These are phyloP conservation scores for Claviceps sp. DNA, from an alignment of 2,329 filamentous ascomycete genomes.

Conservation along the genomic window DNA sequence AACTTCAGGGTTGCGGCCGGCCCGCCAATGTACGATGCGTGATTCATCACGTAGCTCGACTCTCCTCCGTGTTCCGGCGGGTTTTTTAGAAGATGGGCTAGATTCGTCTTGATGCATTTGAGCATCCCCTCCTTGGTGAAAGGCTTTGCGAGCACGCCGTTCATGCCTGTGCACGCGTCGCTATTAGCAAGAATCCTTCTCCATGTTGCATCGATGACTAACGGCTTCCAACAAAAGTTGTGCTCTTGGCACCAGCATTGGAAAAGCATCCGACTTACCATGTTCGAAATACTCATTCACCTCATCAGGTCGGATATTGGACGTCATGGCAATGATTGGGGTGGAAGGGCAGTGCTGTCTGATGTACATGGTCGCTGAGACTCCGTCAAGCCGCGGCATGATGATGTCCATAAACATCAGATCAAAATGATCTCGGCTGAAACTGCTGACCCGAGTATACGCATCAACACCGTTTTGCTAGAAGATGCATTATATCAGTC, in stretches of 20 bases:
- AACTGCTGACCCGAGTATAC: slow-evolving; percentile 61
- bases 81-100: slow-evolving; percentile 69
- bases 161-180: slow-evolving; percentile 58
- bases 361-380: slow-evolving; percentile 87
- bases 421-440: slow-evolving; percentile 38
- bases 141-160: slow-evolving; percentile 90
- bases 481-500: background rate
- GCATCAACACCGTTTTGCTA: slow-evolving; percentile 71
- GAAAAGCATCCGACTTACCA: slow-evolving; percentile 44
- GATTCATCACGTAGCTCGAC: slow-evolving; percentile 20
- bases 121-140: slow-evolving; percentile 84
- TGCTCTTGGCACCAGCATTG: background rate
- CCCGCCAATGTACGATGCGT: slow-evolving; percentile 22
- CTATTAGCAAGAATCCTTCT: background rate
- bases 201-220: background rate
- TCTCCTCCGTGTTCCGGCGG: slow-evolving; percentile 31
- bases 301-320: slow-evolving; percentile 91
- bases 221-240: background rate
- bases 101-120: slow-evolving; percentile 75
- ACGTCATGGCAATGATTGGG: slow-evolving; percentile 97
- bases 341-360: slow-evolving; percentile 69
- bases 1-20: slow-evolving; percentile 30
- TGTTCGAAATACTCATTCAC: slow-evolving; percentile 96
- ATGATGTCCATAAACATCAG: slow-evolving; percentile 87
- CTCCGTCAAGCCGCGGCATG: slow-evolving; percentile 91